Evolutionary conservation across 2,329 filamentous ascomycete species (phyloP).

Genomic region (Chrysoporthe puriensis): DNA sequence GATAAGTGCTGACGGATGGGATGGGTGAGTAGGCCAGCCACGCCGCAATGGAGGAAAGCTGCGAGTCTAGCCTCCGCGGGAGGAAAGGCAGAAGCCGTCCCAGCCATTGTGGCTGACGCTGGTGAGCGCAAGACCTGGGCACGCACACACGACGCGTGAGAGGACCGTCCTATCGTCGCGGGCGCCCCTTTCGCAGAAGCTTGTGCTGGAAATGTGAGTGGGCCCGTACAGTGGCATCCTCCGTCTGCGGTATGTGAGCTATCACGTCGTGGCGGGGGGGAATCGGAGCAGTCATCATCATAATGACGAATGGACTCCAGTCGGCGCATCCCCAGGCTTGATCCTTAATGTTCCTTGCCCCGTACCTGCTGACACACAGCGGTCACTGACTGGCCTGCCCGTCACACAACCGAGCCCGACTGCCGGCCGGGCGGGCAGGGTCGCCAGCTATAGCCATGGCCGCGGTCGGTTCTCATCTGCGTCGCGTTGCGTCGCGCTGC

Average conservation of each 20-base stretch:
- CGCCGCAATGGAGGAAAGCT: not conserved
- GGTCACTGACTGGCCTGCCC: not conserved
- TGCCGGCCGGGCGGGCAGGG: not conserved
- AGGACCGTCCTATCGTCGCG: constrained; percentile 11
- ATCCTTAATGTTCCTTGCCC: not conserved
- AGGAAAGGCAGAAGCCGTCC: not conserved
- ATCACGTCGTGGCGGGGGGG: constrained; percentile 8
- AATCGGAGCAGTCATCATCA: not conserved
- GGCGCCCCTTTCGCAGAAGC: not conserved
- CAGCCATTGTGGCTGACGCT: not conserved
- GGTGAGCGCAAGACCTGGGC: not conserved
- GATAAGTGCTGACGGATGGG: not conserved
- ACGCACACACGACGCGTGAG: not conserved
- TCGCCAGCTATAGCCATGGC: not conserved
- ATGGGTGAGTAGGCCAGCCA: constrained; percentile 1
- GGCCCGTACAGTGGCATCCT: not conserved
- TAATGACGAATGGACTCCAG: not conserved
- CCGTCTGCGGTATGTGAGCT: constrained; percentile 6
- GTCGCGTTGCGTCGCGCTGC: not conserved
- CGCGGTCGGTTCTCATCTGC: not conserved
- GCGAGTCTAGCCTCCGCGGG: not conserved
- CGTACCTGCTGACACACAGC: not conserved
- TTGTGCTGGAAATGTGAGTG: not conserved
- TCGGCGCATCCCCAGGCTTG: not conserved
- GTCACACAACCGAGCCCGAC: not conserved